Conservation (phyloP, 345 rosid species). For the Dipteronia sinensis region DNA sequence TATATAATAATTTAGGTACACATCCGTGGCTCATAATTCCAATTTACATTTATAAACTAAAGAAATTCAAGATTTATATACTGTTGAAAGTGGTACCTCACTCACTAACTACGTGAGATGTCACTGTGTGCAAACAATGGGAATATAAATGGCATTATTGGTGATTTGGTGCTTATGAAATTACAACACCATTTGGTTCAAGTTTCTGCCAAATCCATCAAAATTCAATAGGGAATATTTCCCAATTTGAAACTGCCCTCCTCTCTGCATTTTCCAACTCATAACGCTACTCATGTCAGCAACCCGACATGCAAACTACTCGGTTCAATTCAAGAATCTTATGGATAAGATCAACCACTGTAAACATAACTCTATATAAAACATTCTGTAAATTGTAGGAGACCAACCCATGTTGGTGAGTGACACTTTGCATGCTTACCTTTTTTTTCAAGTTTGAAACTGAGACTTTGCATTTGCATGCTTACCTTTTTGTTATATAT, state of each 20-base stretch:
- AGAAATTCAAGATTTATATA: no score
- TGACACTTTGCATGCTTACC: no score
- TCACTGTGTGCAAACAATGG: no score
- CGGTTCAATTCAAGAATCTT: no score
- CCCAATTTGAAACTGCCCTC: constrained; percentile 38
- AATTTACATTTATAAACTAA: no score
- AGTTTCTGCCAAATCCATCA: constrained; percentile 26
- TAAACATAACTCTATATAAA: no score
- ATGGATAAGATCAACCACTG: no score
- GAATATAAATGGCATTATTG: background rate
- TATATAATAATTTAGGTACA: no score
- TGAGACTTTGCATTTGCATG: constrained; percentile 12
- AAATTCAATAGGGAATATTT: constrained; percentile 32
- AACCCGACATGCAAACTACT: constrained; percentile 9
- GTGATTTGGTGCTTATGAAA: constrained; percentile 34
- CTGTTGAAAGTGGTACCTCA: background rate
- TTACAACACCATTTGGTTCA: constrained; percentile 31
- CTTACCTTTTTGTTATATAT: background rate
- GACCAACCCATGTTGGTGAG: no score
- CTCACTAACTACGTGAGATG: no score
- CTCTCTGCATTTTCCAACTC: constrained; percentile 16
- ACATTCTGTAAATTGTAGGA: no score
- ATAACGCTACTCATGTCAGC: constrained; percentile 15
- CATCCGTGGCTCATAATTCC: no score
- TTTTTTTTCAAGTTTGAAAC: constrained; percentile 10